A percentile compares a stretch with the other conserved stretches of the same genome.
These are phyloP conservation scores for Fragaria nilgerrensis DNA, from an alignment of 306 rosid species.

Conservation along the genomic window DNA sequence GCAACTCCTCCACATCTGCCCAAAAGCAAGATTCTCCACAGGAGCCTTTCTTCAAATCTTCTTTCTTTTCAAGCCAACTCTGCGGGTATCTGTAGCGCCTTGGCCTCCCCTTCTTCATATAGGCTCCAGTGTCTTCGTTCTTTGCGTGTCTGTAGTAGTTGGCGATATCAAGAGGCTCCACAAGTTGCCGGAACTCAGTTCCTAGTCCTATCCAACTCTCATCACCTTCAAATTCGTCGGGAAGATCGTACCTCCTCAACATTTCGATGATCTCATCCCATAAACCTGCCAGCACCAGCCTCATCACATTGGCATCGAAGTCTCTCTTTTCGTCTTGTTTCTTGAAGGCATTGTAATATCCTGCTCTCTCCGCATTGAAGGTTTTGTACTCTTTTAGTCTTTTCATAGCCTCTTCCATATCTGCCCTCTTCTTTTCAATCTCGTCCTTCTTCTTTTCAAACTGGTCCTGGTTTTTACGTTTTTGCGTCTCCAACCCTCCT, in stretches of 20 bases:
- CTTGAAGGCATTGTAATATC: conserved; percentile 73
- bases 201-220: conserved; percentile 43
- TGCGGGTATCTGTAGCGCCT: conserved; percentile 57
- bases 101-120: conserved; percentile 54
- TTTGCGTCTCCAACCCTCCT: conserved; percentile 46
- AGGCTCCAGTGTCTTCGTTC: conserved; percentile 61
- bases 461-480: conserved; percentile 29
- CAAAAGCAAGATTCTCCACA: conserved; percentile 57
- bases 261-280: conserved; percentile 74
- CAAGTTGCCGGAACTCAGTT: conserved; percentile 51
- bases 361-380: conserved; percentile 23
- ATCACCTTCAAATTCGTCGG: conserved; percentile 66
- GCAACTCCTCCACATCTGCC: conserved; percentile 80
- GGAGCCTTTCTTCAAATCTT: background rate
- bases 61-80: conserved; percentile 60
- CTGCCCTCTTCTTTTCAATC: conserved; percentile 18
- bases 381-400: conserved; percentile 34
- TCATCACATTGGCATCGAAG: conserved; percentile 67
- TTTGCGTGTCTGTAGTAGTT: conserved; percentile 70
- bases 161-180: conserved; percentile 82
- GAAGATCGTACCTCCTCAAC: conserved; percentile 64
- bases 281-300: conserved; percentile 62
- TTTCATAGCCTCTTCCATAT: background rate
- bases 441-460: conserved; percentile 23
- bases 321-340: conserved; percentile 44